Base-by-base conservation (phyloP, 2,329 filamentous ascomycete genomes). In the Aspergillus fumigatus region DNA sequence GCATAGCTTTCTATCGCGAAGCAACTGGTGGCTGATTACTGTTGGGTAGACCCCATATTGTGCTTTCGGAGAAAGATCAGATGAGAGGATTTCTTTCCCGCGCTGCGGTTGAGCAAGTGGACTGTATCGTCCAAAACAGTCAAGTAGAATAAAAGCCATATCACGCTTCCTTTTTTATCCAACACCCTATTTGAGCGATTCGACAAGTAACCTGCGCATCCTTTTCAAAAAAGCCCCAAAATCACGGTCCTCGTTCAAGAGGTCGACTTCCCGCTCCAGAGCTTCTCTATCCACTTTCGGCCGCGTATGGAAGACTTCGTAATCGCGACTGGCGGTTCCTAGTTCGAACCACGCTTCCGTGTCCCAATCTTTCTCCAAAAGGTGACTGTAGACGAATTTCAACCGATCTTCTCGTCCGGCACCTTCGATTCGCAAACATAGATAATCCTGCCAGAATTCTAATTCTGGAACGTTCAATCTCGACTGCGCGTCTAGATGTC, bases 321-420 rank as follows among this genome's bases (percentile, higher is more conserved):
- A 97, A 67, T 96, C 92, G 58, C 89, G 81, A 61, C 84, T 85
- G 38, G 86, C 85, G 48, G 89, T 96, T 64, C 88, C 87, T 56
- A 99, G 79, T 77, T 97, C 93, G 70, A 99, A 97, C 87, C 89
- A 95, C 14, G 89, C 92, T 77, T 97, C 92, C 57, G 86, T 83
- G 65, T 92, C 90, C 88, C 90, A 92, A 70, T 94, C 88, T 67
- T 86, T 84, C 77, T 96, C 91, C 69, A 95, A 86, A 48, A 97
- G 80, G 72, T 95, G 90, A 27, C 86, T 89, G 70, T 91, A 99
- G 2, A 94, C 84, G 72, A 99, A 96, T 74, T 93, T 93, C 65
- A 99, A 80, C 26, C 89, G 83, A 74, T 97, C 92, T 60, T 90
- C 87, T 69, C 85, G 84, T 1, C 90, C 92, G 0, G 90, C 89